phyloP scores from a whole-genome alignment of 2,329 filamentous ascomycete species.

The Phaeoacremonium minimum region DNA sequence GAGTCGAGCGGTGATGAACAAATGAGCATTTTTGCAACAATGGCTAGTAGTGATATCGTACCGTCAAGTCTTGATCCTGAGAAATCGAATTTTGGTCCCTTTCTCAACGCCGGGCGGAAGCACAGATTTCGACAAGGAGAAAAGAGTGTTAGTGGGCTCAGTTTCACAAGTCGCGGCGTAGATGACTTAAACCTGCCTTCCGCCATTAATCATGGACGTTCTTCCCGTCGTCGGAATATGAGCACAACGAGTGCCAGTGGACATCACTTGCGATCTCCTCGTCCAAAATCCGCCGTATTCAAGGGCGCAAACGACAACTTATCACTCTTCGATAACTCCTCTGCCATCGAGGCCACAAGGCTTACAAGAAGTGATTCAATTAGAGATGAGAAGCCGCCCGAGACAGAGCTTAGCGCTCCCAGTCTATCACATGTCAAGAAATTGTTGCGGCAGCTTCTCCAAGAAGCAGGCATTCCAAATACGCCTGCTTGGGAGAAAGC shows the following conservation, averaged over 20 bases:
- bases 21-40: conserved; percentile 75
- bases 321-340: conserved; percentile 39
- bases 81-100: conserved; percentile 65
- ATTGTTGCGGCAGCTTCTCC: conserved; percentile 76
- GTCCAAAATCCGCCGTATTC: conserved; percentile 54
- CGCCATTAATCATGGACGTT: conserved; percentile 54
- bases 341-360: conserved; percentile 36
- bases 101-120: conserved; percentile 70
- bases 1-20: conserved; percentile 92
- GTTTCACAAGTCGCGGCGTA: conserved; percentile 62
- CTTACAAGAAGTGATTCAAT: conserved; percentile 79
- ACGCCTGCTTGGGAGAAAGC: conserved; percentile 82
- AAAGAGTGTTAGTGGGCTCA: conserved; percentile 68
- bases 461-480: conserved; percentile 71
- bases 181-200: conserved; percentile 58
- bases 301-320: conserved; percentile 47
- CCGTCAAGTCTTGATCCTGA: conserved; percentile 70
- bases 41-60: conserved; percentile 62
- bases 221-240: conserved; percentile 71
- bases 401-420: conserved; percentile 80
- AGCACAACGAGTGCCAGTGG: conserved; percentile 73
- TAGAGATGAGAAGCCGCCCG: conserved; percentile 67
- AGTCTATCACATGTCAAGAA: conserved; percentile 86
- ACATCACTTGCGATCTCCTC: conserved; percentile 68
- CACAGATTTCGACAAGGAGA: conserved; percentile 70